Evolutionary conservation across 352 stramenopile genomes (phyloP), one percentile per base, ranked within the genome.

Genomic region (Phytophthora kernoviae): DNA sequence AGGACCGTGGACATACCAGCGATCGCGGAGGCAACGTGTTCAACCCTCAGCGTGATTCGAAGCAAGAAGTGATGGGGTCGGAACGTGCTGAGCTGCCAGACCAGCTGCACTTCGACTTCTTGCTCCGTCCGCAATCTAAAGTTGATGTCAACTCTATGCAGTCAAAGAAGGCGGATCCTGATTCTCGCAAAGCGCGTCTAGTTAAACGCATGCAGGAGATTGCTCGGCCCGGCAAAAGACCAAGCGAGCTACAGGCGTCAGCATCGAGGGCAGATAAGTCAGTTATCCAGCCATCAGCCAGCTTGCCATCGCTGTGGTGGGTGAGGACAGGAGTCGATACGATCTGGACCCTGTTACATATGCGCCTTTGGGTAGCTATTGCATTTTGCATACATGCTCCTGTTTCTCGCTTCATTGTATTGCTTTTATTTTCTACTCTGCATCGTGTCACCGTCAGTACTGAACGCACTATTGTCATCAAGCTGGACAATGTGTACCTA

Each of bases 131-230:
- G 27, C 84, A 88, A 41, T 84, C 87, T 15, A 94, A 94, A 65
- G 72, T 93, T 18, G 84, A 93, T 50, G 64, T 92, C 40, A 82
- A 81, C 54, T 62, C 75, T n/a, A 58, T 77, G 11, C 66, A 76
- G 21, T 52, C 75, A 18, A 84, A 84, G 54, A 94, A 94, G 22
- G 62, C 71, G 6, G 85, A 96, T 24, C 66, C 70, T 6, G 87
- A 96, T 53, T 87, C 84, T 27, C 83, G 86, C 22, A 96, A 96
- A 66, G 73, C 70, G n/a, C 82, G 84, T 5, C 66, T 96, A n/a
- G 26, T 67, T n/a, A 94, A 94, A 77, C 80, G 84, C 21, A 96
- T 96, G 87, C 81, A 91, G 55, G 81, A 91, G 40, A 94, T 96
- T 54, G 87, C 85, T 14, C 76, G 76, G 34, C 87, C 87, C 0